phyloP scores from a whole-genome alignment of 768 basidiomycete genomes.

The Leucocoprinus leucothites region DNA sequence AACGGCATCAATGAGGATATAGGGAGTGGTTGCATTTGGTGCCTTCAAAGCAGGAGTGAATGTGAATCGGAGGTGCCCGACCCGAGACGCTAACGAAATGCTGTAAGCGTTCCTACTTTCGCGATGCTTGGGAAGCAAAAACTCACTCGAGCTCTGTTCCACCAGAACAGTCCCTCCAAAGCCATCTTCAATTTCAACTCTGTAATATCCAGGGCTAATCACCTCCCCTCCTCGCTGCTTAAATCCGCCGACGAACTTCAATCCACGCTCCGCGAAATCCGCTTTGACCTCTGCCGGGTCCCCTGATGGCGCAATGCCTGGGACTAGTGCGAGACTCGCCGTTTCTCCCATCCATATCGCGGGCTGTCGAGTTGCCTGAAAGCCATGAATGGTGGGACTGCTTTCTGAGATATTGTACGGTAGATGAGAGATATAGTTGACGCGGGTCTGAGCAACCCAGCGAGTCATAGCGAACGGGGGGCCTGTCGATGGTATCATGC shows the following conservation, averaged over 20 bases:
- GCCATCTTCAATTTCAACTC: constrained; percentile 50
- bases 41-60: constrained; percentile 35
- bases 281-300: not conserved
- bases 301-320: constrained; percentile 37
- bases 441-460: constrained; percentile 77
- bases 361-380: constrained; percentile 77
- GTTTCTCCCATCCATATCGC: constrained; percentile 90
- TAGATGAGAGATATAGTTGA: constrained; percentile 69
- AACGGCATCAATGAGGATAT: constrained; percentile 64
- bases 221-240: constrained; percentile 56
- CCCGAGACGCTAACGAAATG: constrained; percentile 54
- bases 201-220: constrained; percentile 52
- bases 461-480: constrained; percentile 85
- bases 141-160: constrained; percentile 62
- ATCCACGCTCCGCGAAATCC: not conserved
- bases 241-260: constrained; percentile 40
- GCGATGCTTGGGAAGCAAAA: too few relatives aligned
- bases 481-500: constrained; percentile 72
- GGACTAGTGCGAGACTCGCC: constrained; percentile 56
- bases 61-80: constrained; percentile 71
- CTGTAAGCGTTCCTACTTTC: not conserved
- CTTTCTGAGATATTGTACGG: constrained; percentile 49
- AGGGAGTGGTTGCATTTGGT: constrained; percentile 31
- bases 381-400: constrained; percentile 53
- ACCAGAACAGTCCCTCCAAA: constrained; percentile 49